Percentiles rank a stretch among this genome's conserved stretches.
phyloP scores from a whole-genome alignment of 2,329 filamentous ascomycete species.

The Harringtonia lauricola region DNA sequence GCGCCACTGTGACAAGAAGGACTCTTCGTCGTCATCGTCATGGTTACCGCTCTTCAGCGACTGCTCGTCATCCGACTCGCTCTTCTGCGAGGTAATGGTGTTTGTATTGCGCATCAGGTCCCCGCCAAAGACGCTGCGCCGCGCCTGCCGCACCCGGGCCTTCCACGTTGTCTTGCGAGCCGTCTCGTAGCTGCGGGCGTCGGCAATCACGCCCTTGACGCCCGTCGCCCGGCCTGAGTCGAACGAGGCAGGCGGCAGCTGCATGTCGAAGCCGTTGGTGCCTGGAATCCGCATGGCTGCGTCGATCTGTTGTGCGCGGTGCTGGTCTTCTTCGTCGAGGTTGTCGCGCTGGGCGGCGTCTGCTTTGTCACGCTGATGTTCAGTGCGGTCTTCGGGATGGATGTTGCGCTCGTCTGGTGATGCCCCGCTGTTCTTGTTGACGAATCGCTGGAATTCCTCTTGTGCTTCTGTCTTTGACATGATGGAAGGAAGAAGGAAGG shows the following conservation, averaged over 20 bases:
- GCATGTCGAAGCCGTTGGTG: constrained; percentile 27
- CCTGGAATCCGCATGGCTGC: constrained; percentile 53
- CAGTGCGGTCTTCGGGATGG: constrained; percentile 50
- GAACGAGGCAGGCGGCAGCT: constrained; percentile 51
- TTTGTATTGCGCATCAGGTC: constrained; percentile 6
- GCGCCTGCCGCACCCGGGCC: constrained; percentile 38
- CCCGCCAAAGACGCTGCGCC: constrained; percentile 43
- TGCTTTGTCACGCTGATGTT: constrained; percentile 19
- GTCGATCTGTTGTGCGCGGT: constrained; percentile 45
- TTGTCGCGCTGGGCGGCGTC: constrained; percentile 31
- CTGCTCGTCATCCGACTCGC: constrained; percentile 36
- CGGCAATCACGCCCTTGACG: constrained; percentile 79
- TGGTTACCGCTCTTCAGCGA: constrained; percentile 16
- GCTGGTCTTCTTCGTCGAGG: constrained; percentile 43
- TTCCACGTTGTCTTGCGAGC: constrained; percentile 48
- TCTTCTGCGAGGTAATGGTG: constrained; percentile 12
- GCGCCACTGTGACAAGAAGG: constrained; percentile 78
- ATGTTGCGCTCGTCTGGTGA: constrained; percentile 22
- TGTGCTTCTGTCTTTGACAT: constrained; percentile 45
- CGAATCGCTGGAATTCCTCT: constrained; percentile 54
- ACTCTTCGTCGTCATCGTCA: constrained; percentile 56
- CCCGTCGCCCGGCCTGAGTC: constrained; percentile 64
- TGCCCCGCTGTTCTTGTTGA: constrained; percentile 42
- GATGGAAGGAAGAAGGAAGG: constrained; percentile 18
- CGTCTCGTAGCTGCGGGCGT: constrained; percentile 66